Evolutionary conservation across 1,284 basidiomycete genomes (phyloP), one percentile per base, ranked within the genome.

Genomic region (Marasmius tenuissimus): DNA sequence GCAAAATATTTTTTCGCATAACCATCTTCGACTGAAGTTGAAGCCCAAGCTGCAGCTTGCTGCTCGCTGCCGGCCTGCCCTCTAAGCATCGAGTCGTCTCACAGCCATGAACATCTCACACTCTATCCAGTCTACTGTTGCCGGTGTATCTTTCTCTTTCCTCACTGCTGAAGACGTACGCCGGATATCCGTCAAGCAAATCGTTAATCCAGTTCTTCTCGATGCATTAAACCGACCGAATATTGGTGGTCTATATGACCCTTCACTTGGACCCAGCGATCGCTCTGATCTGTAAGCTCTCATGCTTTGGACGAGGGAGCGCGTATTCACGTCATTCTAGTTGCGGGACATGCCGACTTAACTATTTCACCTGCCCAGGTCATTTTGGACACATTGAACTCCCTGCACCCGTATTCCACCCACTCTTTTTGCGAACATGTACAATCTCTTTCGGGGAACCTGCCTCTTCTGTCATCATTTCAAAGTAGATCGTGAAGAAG

Each of bases 371-470:
- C 64, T 99, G 97, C 75, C 97, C 97, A 0, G 97, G 97, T 7
- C 97, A 99, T 77, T 99, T 94, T 80, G 97, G 97, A n/a, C 97
- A 99, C 77, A 97, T 99, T 67, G 96, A 98, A 69, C 87, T 99
- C 6, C 95, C 97, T 10, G 85, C 92, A 20, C 96, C 97, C 33
- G 94, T 99, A 12, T 99, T 93, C 74, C 97, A 99, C 73, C 97
- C 97, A 0, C 81, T 99, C 35, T 99, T 98, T 78, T 99, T 89
- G 84, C 84, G 54, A 94, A 97, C 71, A 91, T 93, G 81, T 96
- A 91, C 75, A 91, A 92, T 67, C 77, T 99, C 57, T 81, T 99
- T 14, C 88, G 96, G 58, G 91, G 90, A 49, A 91, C 89, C n/a
- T 99, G 97, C 79, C 79, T 97, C 72, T 98, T 93, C 78, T 99